These are phyloP conservation scores for Alternaria consortialis DNA, from an alignment of 2,329 filamentous ascomycete genomes.

Conservation along the genomic window DNA sequence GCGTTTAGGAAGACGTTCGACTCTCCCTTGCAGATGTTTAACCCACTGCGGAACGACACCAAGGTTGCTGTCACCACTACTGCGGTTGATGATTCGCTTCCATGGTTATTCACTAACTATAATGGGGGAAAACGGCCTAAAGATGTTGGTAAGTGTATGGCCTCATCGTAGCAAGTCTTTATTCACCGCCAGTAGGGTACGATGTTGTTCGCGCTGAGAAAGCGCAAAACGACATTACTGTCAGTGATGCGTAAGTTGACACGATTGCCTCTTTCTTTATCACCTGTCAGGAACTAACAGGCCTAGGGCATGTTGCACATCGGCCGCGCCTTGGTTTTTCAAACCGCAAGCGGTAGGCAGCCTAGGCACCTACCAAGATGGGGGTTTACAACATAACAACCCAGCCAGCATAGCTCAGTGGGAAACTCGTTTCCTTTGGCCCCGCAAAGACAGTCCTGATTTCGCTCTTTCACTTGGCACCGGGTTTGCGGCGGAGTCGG, in stretches of 20 bases:
- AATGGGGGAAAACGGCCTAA: constrained; percentile 28
- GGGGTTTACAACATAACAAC: constrained; percentile 4
- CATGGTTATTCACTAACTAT: constrained; percentile 44
- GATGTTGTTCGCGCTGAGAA: neutral
- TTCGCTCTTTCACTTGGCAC: constrained; percentile 3
- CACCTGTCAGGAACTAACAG: neutral
- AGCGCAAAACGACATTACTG: neutral
- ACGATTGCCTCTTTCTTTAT: neutral
- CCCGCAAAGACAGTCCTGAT: neutral
- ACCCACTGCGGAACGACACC: constrained; percentile 31
- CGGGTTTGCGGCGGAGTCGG: neutral
- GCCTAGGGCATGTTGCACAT: constrained; percentile 3
- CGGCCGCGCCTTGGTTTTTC: constrained; percentile 3
- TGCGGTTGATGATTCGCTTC: constrained; percentile 22
- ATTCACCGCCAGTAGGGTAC: neutral
- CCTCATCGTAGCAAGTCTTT: neutral
- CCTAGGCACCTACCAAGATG: neutral
- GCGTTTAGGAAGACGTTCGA: constrained; percentile 30
- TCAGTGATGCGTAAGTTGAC: neutral
- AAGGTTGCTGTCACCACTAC: constrained; percentile 45
- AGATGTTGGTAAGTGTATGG: neutral
- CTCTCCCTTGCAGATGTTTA: constrained; percentile 36
- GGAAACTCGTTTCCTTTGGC: neutral
- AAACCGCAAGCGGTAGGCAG: neutral
- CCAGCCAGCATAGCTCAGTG: constrained; percentile 1